A percentile compares a stretch with the other conserved stretches of the same genome.
Evolutionary conservation across 768 basidiomycete species (phyloP).

Genomic region (Lentinula boryana): DNA sequence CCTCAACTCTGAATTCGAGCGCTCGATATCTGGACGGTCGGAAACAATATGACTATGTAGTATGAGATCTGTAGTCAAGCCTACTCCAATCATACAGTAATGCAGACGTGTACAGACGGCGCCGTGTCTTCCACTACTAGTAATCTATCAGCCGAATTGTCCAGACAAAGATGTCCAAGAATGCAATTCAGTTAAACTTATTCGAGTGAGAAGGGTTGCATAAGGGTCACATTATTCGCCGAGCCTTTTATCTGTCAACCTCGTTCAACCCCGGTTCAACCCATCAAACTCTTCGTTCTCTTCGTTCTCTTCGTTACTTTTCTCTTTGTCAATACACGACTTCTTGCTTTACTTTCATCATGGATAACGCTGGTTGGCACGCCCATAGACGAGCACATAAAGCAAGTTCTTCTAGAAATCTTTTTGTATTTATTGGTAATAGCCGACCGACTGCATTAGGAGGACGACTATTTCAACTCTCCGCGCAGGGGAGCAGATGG

Average conservation of each 20-base stretch:
- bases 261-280: neutral
- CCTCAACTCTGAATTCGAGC: neutral
- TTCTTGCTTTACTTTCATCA: constrained; percentile 19
- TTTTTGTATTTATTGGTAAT: constrained; percentile 3
- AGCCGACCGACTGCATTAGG: constrained; percentile 12
- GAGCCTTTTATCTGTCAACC: neutral
- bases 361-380: constrained; percentile 79
- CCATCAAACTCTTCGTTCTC: neutral
- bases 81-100: neutral
- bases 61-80: neutral
- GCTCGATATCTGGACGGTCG: neutral
- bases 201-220: neutral
- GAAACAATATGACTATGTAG: neutral
- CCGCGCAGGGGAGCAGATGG: constrained; percentile 42
- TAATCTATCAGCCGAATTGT: neutral
- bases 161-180: neutral
- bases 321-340: constrained; percentile 41
- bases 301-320: neutral
- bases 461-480: constrained; percentile 18
- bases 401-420: constrained; percentile 28
- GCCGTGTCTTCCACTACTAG: too few relatives aligned
- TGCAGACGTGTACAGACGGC: too few relatives aligned
- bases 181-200: neutral
- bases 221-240: neutral
- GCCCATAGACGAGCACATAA: constrained; percentile 58